Evolutionary conservation across 257 asterid genomes (phyloP), one percentile per base, ranked within the genome.

Genomic region (Solanum pinnatisectum): DNA sequence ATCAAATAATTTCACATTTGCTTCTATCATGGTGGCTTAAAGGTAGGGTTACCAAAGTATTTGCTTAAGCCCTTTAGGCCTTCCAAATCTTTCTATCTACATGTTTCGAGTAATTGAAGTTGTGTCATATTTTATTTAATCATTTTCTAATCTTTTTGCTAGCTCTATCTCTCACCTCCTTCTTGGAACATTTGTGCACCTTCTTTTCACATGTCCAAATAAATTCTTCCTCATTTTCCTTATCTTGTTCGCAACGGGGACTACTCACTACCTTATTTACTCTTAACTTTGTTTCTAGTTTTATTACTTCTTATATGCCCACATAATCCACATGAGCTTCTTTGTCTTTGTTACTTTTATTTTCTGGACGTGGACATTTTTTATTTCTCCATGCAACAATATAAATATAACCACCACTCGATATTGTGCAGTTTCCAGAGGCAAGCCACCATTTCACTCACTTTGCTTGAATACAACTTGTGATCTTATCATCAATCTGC

Each of bases 181-280:
- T 18, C 18, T 3, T 52, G 23, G 10, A 16, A 18, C 0, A 52
- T 52, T 18, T 52, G 10, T 18, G 8, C 1, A 52, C 23, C 9
- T 52, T 52, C n/a, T 52, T 52, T 52, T 52, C 10, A 52, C 63
- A 6, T 18, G 4, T 56, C 10, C 10, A 18, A 18, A 56, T 56
- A 18, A 56, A 18, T 56, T 56, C 0, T 56, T 1, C 0, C n/a
- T 56, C 0, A 18, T 6, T 56, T 56, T 56, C 0, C 1, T 18
- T n/a, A 56, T 56, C 65, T 56, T 56, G n/a, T 56, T 56, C 10
- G 22, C 1, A 56, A 56, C 0, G 10, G 4, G 8, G n/a, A 16
- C 10, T 18, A 56, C 65, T 56, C 65, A 18, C 4, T 56, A 56
- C 65, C 10, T 56, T 56, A 56, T 16, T 56, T 56, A 56, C n/a